Conservation (phyloP, 2,329 filamentous ascomycete genomes). For the Trichothecium roseum region DNA sequence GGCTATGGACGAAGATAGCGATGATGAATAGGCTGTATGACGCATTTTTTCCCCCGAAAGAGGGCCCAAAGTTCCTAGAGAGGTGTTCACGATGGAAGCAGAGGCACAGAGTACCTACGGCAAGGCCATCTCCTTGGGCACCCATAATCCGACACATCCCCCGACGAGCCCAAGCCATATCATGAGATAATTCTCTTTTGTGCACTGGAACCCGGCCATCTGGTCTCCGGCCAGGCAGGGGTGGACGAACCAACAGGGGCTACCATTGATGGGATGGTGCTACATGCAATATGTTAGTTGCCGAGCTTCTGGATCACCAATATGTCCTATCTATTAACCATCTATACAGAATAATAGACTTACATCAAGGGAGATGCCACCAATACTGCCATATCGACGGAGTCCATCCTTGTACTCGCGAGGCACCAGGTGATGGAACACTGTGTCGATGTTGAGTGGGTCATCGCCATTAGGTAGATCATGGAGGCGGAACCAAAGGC, state of each 20-base stretch:
- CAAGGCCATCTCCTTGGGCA: conserved; percentile 58
- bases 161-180: conserved; percentile 87
- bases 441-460: conserved; percentile 53
- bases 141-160: conserved; percentile 64
- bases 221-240: conserved; percentile 81
- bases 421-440: conserved; percentile 63
- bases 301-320: conserved; percentile 18
- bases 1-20: conserved; percentile 60
- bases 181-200: conserved; percentile 63
- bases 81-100: too few species aligned
- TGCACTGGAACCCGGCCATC: conserved; percentile 55
- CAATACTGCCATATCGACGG: conserved; percentile 51
- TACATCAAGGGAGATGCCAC: conserved; percentile 68
- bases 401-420: conserved; percentile 51
- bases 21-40: conserved; percentile 49
- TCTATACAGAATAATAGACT: conserved; percentile 28
- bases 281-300: conserved; percentile 35
- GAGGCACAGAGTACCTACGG: background rate
- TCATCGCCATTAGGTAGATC: conserved; percentile 44
- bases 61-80: too few species aligned
- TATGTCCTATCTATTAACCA: conserved; percentile 18
- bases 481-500: conserved; percentile 64
- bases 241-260: conserved; percentile 83
- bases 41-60: too few species aligned
- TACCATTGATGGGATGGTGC: conserved; percentile 73